Evolutionary conservation across 768 basidiomycete species (phyloP).

Genomic region (Tephrocybe sp.): DNA sequence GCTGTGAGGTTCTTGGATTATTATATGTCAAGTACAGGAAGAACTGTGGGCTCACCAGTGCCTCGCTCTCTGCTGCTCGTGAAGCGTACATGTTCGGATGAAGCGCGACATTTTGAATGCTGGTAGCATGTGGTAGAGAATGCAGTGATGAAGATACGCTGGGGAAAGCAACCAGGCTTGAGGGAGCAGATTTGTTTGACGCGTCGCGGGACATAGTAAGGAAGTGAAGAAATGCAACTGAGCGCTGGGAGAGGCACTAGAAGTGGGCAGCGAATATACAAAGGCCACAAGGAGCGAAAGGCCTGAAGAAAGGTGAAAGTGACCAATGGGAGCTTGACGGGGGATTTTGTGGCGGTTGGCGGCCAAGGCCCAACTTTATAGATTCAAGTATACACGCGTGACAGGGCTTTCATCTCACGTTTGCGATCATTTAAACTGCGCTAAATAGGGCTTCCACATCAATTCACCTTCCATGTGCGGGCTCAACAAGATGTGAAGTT

Average conservation of each 20-base stretch:
- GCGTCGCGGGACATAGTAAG: constrained; percentile 35
- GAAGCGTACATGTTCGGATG: constrained; percentile 72
- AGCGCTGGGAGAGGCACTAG: constrained; percentile 15
- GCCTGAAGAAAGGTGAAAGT: constrained; percentile 13
- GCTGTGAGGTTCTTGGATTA: constrained; percentile 30
- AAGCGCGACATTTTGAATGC: constrained; percentile 61
- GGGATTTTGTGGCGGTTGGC: constrained; percentile 22
- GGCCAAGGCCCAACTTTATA: constrained; percentile 35
- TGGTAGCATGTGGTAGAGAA: constrained; percentile 70
- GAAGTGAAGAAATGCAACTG: constrained; percentile 8
- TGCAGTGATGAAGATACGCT: constrained; percentile 69
- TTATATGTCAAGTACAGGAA: background rate
- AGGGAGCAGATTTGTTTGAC: constrained; percentile 38
- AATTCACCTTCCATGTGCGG: constrained; percentile 19
- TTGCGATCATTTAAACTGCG: constrained; percentile 24
- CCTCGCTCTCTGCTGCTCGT: constrained; percentile 70
- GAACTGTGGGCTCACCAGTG: constrained; percentile 51
- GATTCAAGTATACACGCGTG: constrained; percentile 29
- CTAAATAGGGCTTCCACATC: constrained; percentile 28
- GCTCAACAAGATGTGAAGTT: constrained; percentile 18
- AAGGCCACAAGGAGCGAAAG: constrained; percentile 14
- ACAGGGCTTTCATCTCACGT: constrained; percentile 29
- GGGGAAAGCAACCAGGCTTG: constrained; percentile 71
- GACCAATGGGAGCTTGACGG: constrained; percentile 19
- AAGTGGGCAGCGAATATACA: constrained; percentile 15